A percentile compares a stretch with the other conserved stretches of the same genome.
Conservation (phyloP, 768 basidiomycete genomes). For the Boletellus sp. region DNA sequence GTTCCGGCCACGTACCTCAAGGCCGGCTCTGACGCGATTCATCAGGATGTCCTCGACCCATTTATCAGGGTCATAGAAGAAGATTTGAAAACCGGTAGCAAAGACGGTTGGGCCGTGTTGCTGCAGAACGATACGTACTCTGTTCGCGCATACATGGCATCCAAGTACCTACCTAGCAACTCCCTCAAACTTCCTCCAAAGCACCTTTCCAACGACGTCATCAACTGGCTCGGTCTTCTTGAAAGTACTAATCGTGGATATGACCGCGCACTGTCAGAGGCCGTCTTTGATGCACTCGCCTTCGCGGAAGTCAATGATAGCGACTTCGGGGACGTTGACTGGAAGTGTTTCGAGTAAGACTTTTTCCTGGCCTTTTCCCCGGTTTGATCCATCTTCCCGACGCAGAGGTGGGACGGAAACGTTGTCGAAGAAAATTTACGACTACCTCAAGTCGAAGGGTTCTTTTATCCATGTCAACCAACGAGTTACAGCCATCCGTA, state of each 20-base stretch:
- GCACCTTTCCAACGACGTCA: conserved; percentile 17
- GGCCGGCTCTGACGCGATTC: background rate
- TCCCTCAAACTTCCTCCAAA: conserved; percentile 14
- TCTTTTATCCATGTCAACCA: conserved; percentile 12
- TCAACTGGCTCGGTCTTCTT: conserved; percentile 34
- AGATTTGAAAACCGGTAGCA: conserved; percentile 13
- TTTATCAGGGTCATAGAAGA: conserved; percentile 10
- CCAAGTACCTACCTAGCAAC: conserved; percentile 24
- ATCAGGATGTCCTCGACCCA: background rate
- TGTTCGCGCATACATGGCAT: conserved; percentile 22
- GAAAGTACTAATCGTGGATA: conserved; percentile 30
- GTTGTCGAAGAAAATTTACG: conserved; percentile 23
- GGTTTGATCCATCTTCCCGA: background rate
- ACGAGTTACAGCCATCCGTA: conserved; percentile 19
- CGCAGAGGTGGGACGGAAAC: conserved; percentile 23
- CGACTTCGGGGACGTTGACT: conserved; percentile 16
- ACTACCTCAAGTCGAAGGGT: conserved; percentile 6
- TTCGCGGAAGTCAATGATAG: conserved; percentile 12
- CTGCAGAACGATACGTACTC: conserved; percentile 31
- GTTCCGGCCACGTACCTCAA: background rate
- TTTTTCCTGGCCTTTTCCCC: background rate
- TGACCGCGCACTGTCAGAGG: conserved; percentile 34
- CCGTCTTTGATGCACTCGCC: conserved; percentile 29
- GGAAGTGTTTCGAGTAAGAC: conserved; percentile 32
- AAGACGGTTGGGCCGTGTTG: conserved; percentile 26